Evolutionary conservation across 1,139 yeast genomes (phyloP).

Genomic region (Yamadazyma taylorii): DNA sequence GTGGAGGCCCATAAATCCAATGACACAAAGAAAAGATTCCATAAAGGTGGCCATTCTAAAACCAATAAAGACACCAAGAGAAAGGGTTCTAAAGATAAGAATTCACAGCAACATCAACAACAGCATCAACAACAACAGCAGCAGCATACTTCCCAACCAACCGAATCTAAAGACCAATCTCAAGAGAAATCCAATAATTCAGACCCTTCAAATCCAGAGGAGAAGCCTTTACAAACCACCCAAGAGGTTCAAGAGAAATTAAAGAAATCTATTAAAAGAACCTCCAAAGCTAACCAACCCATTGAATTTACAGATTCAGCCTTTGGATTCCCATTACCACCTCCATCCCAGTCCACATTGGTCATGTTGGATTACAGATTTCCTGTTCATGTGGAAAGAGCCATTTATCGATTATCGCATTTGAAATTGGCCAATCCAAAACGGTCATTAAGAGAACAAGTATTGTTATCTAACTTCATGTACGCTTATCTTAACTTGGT

Average conservation of each 20-base stretch:
- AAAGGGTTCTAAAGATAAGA: conserved; percentile 3
- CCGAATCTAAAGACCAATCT: conserved; percentile 3
- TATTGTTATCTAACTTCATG: conserved; percentile 91
- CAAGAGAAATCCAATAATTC: too few relatives aligned
- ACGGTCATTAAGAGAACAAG: conserved; percentile 89
- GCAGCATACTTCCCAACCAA: too few relatives aligned
- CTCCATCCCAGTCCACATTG: conserved; percentile 70
- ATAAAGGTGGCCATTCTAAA: neutral
- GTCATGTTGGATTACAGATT: conserved; percentile 82
- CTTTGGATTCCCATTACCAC: conserved; percentile 83
- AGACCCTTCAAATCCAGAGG: too few relatives aligned
- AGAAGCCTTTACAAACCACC: conserved; percentile 33
- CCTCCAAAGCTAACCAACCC: conserved; percentile 63
- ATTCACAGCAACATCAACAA: conserved; percentile 3
- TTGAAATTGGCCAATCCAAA: conserved; percentile 91
- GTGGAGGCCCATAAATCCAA: conserved; percentile 2
- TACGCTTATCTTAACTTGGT: conserved; percentile 93
- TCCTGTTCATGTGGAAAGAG: conserved; percentile 94
- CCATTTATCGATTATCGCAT: conserved; percentile 89
- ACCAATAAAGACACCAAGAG: neutral
- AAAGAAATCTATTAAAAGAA: conserved; percentile 43
- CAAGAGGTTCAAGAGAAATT: conserved; percentile 48
- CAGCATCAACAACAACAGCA: too few relatives aligned
- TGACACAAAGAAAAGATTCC: neutral
- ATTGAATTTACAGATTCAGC: conserved; percentile 78